A percentile compares a stretch with the other conserved stretches of the same genome.
These are phyloP conservation scores for Candida maesae DNA, from an alignment of 805 yeast genomes.

Conservation along the genomic window DNA sequence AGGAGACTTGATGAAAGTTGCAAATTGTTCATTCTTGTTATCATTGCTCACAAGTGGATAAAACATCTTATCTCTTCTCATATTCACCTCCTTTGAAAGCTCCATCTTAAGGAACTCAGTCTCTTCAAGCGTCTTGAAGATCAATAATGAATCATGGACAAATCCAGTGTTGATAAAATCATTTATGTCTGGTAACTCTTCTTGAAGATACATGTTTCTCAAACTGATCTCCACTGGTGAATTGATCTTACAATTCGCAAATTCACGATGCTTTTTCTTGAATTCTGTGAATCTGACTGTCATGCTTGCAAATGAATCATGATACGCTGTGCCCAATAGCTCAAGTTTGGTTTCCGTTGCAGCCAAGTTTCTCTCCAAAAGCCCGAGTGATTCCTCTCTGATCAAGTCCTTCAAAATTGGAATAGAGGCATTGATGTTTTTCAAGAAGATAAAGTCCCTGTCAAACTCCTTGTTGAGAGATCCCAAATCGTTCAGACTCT, in stretches of 20 bases:
- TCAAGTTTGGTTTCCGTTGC: slow-evolving; percentile 41
- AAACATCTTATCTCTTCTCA: slow-evolving; percentile 66
- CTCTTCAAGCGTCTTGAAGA: slow-evolving; percentile 71
- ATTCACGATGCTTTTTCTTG: slow-evolving; percentile 40
- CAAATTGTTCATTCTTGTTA: slow-evolving; percentile 28
- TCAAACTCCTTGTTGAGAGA: slow-evolving; percentile 68
- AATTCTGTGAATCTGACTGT: slow-evolving; percentile 55
- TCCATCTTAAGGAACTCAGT: slow-evolving; percentile 55
- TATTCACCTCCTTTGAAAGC: slow-evolving; percentile 66
- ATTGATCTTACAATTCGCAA: slow-evolving; percentile 64
- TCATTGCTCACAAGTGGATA: slow-evolving; percentile 56
- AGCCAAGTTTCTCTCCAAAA: slow-evolving; percentile 60
- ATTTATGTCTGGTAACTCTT: slow-evolving; percentile 31
- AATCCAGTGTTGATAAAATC: slow-evolving; percentile 59
- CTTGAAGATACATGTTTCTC: slow-evolving; percentile 50
- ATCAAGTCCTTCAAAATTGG: slow-evolving; percentile 74
- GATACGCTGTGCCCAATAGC: slow-evolving; percentile 54
- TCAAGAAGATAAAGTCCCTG: slow-evolving; percentile 68
- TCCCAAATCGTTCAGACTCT: slow-evolving; percentile 71
- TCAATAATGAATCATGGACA: slow-evolving; percentile 77
- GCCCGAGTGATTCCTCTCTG: slow-evolving; percentile 66
- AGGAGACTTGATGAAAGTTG: slow-evolving; percentile 27
- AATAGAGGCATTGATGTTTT: slow-evolving; percentile 67
- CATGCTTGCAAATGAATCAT: slow-evolving; percentile 50
- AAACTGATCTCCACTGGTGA: slow-evolving; percentile 82